Evolutionary conservation across 2,329 filamentous ascomycete genomes (phyloP).

Genomic region (Penicillium sp.): DNA sequence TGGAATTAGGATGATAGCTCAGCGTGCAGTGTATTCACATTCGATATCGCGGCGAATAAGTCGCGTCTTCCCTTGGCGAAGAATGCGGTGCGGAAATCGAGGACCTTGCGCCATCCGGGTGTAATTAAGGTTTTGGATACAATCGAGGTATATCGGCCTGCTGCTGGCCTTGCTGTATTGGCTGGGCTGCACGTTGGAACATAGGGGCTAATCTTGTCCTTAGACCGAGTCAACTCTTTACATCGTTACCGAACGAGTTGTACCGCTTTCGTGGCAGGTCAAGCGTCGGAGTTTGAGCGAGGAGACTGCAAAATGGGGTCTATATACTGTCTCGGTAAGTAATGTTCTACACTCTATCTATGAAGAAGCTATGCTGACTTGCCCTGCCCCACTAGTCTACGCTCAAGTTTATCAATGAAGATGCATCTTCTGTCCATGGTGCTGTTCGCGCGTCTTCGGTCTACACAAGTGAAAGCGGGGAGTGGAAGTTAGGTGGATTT

Average conservation of each 20-base stretch:
- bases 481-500: slow-evolving; percentile 96
- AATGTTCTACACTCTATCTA: background rate
- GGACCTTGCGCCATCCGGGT: slow-evolving; percentile 89
- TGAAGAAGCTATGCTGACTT: background rate
- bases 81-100: slow-evolving; percentile 91
- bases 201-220: slow-evolving; percentile 12
- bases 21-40: slow-evolving; percentile 94
- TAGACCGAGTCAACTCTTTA: slow-evolving; percentile 94
- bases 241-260: slow-evolving; percentile 88
- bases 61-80: slow-evolving; percentile 80
- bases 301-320: slow-evolving; percentile 95
- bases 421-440: slow-evolving; percentile 88
- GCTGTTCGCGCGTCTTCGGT: slow-evolving; percentile 81
- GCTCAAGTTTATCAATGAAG: slow-evolving; percentile 92
- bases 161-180: background rate
- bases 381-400: slow-evolving; percentile 62
- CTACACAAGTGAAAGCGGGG: slow-evolving; percentile 92
- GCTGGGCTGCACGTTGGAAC: too few species aligned
- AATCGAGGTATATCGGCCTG: slow-evolving; percentile 67
- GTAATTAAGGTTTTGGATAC: slow-evolving; percentile 93
- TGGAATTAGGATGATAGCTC: slow-evolving; percentile 79
- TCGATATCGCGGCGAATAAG: slow-evolving; percentile 81
- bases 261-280: slow-evolving; percentile 85
- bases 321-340: slow-evolving; percentile 76
- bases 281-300: slow-evolving; percentile 82